Percentiles rank a stretch among this genome's conserved stretches.
Conservation (phyloP, 1,284 basidiomycete species). For the Cryptococcus depauperatus region DNA sequence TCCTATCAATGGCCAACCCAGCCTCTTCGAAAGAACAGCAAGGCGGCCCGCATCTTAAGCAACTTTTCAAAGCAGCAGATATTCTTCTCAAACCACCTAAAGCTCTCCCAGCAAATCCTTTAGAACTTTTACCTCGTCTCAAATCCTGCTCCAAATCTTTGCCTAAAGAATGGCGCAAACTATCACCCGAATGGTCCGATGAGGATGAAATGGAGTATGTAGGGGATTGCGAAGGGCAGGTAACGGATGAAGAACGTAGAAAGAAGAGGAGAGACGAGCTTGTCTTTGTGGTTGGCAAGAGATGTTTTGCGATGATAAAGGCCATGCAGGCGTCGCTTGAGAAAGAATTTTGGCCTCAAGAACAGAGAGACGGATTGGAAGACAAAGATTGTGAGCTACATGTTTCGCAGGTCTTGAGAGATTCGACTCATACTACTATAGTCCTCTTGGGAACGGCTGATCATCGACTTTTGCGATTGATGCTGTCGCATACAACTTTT, state of each 20-base stretch:
- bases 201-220: conserved; percentile 15
- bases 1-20: not conserved
- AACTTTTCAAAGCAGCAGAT: conserved; percentile 20
- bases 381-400: conserved; percentile 25
- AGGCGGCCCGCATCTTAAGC: conserved; percentile 8
- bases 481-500: conserved; percentile 23
- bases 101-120: conserved; percentile 25
- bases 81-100: conserved; percentile 28
- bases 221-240: conserved; percentile 6
- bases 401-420: too few relatives aligned
- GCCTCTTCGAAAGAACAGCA: not conserved
- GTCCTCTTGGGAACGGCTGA: conserved; percentile 36
- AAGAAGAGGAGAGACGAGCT: conserved; percentile 13
- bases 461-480: conserved; percentile 22
- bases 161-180: conserved; percentile 17
- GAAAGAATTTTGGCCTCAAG: conserved; percentile 32
- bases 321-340: conserved; percentile 23
- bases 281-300: conserved; percentile 17
- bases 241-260: conserved; percentile 2
- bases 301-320: conserved; percentile 24
- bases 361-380: conserved; percentile 14
- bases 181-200: conserved; percentile 12
- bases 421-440: conserved; percentile 8
- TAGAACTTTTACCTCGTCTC: conserved; percentile 18
- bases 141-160: conserved; percentile 15